Percentiles rank a stretch among this genome's conserved stretches.
Conservation (phyloP, 768 basidiomycete species). For the Daedaleopsis nitida region DNA sequence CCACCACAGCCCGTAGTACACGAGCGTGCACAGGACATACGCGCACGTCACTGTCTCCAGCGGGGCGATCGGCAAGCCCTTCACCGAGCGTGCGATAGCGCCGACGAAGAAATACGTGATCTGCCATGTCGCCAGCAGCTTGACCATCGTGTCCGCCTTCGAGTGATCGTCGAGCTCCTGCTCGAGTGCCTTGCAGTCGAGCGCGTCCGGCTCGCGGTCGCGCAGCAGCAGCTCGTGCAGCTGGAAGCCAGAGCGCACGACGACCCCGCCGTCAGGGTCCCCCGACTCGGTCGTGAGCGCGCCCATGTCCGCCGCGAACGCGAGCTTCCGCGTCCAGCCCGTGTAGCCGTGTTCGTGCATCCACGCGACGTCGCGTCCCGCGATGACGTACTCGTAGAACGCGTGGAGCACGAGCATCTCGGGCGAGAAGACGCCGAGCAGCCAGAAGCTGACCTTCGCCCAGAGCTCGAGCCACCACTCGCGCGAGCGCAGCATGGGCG, state of each 20-base stretch:
- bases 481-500: slow-evolving; percentile 5
- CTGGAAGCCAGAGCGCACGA: slow-evolving; percentile 16
- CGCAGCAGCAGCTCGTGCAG: slow-evolving; percentile 16
- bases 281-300: slow-evolving; percentile 1
- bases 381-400: slow-evolving; percentile 20
- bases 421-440: slow-evolving; percentile 18
- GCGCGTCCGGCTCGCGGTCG: slow-evolving; percentile 2
- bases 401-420: slow-evolving; percentile 23
- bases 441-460: slow-evolving; percentile 20
- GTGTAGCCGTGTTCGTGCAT: slow-evolving; percentile 18
- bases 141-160: slow-evolving; percentile 21
- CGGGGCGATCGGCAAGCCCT: slow-evolving; percentile 13
- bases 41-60: slow-evolving; percentile 19
- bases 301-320: slow-evolving; percentile 21
- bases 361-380: slow-evolving; percentile 19
- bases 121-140: slow-evolving; percentile 17
- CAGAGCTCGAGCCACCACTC: slow-evolving; percentile 23
- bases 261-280: background rate
- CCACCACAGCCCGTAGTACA: slow-evolving; percentile 19
- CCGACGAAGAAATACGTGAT: slow-evolving; percentile 16
- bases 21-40: slow-evolving; percentile 19
- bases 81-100: slow-evolving; percentile 3
- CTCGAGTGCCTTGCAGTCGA: slow-evolving; percentile 18
- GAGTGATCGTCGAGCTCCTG: slow-evolving; percentile 17
- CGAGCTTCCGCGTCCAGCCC: slow-evolving; percentile 13